phyloP scores from a whole-genome alignment of 1,284 basidiomycete genomes.

The Rhodofomes roseus region DNA sequence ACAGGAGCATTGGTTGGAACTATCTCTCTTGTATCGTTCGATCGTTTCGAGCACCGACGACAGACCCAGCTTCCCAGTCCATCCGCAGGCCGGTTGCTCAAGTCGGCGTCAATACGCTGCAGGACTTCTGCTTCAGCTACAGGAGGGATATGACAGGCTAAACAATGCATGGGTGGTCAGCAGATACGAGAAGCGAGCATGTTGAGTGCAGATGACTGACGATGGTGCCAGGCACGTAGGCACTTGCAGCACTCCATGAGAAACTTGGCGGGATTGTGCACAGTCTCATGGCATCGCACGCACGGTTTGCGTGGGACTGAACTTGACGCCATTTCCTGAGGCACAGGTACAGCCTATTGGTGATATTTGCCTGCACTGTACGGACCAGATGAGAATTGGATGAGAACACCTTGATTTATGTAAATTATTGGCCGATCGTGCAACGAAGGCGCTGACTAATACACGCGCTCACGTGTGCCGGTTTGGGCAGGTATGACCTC shows the following conservation, averaged over 20 bases:
- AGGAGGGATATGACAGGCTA: slow-evolving; percentile 21
- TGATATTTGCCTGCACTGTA: too few relatives aligned
- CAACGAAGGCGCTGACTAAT: neutral
- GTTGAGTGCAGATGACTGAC: slow-evolving; percentile 7
- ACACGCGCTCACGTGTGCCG: neutral
- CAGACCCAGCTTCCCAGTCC: slow-evolving; percentile 7
- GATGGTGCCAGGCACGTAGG: slow-evolving; percentile 20
- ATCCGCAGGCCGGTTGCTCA: neutral
- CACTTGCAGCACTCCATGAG: slow-evolving; percentile 19
- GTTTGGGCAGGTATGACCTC: neutral
- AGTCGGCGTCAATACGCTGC: slow-evolving; percentile 1
- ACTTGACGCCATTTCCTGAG: too few relatives aligned
- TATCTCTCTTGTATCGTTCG: neutral
- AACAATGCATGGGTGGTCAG: neutral
- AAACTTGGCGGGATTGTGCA: slow-evolving; percentile 13
- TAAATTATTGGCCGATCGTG: too few relatives aligned
- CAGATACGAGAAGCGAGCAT: too few relatives aligned
- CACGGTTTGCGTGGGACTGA: slow-evolving; percentile 2
- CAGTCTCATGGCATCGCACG: slow-evolving; percentile 12
- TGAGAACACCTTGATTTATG: too few relatives aligned
- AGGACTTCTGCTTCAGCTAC: slow-evolving; percentile 9
- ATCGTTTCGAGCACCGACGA: slow-evolving; percentile 5
- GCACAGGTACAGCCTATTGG: too few relatives aligned
- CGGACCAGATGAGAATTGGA: too few relatives aligned
- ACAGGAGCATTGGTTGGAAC: too few relatives aligned